Evolutionary conservation across 2,329 filamentous ascomycete genomes (phyloP).

Genomic region (Ophiostoma ulmi): DNA sequence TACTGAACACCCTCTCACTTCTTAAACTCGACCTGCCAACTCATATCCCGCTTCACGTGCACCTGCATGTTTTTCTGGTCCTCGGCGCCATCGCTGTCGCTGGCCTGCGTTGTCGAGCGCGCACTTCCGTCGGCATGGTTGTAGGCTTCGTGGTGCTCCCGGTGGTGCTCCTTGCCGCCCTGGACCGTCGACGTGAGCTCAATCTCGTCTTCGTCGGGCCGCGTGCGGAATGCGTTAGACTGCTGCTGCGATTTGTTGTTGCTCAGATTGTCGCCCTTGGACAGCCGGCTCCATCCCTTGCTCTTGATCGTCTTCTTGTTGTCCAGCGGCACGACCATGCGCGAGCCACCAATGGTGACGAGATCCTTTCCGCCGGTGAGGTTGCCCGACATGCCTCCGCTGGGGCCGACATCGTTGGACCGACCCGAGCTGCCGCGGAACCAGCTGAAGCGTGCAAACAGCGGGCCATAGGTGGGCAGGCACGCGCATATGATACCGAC

Average conservation of each 20-base stretch:
- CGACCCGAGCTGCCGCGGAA: not conserved
- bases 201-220: conserved; percentile 3
- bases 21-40: conserved; percentile 5
- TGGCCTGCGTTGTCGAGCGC: not conserved
- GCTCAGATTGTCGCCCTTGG: not conserved
- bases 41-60: not conserved
- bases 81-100: not conserved
- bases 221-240: not conserved
- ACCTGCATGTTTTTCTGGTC: not conserved
- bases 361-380: not conserved
- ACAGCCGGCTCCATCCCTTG: not conserved
- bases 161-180: not conserved
- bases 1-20: not conserved
- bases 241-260: not conserved
- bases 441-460: not conserved
- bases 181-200: not conserved
- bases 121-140: not conserved
- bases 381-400: not conserved
- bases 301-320: not conserved
- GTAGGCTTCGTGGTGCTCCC: not conserved
- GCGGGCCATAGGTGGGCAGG: not conserved
- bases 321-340: not conserved
- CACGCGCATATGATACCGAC: conserved; percentile 9
- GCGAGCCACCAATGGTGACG: not conserved
- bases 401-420: not conserved